These are phyloP conservation scores for Torrubiellomyces zombiae DNA, from an alignment of 2,329 filamentous ascomycete species.

Conservation along the genomic window DNA sequence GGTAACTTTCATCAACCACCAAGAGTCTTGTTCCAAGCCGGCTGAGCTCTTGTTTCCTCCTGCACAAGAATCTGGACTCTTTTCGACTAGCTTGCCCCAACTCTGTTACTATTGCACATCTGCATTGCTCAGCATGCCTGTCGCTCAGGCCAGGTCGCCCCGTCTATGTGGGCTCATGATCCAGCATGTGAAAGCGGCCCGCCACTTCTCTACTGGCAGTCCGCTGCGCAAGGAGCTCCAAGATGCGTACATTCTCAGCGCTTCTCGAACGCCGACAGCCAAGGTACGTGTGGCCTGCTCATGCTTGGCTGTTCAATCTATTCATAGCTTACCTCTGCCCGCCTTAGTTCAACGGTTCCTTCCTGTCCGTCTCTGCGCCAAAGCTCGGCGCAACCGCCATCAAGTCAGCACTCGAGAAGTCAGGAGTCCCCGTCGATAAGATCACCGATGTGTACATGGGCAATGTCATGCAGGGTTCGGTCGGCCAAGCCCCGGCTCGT, in stretches of 20 bases:
- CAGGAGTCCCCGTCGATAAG: conserved; percentile 60
- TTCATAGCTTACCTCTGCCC: conserved; percentile 1
- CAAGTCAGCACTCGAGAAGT: conserved; percentile 77
- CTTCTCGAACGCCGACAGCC: conserved; percentile 72
- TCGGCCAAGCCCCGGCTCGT: conserved; percentile 81
- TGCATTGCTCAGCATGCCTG: conserved; percentile 16
- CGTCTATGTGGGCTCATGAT: conserved; percentile 18
- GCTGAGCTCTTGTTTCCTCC: too few relatives aligned
- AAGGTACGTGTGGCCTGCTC: conserved; percentile 38
- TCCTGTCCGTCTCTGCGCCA: conserved; percentile 68
- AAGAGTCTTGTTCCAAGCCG: too few relatives aligned
- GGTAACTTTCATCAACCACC: too few relatives aligned
- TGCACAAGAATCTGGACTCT: too few relatives aligned
- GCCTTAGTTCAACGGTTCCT: conserved; percentile 78
- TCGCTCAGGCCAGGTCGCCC: conserved; percentile 17
- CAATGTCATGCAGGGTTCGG: conserved; percentile 69
- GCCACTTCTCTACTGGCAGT: conserved; percentile 29
- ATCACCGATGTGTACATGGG: conserved; percentile 96
- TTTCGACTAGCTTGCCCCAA: too few relatives aligned
- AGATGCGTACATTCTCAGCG: conserved; percentile 88
- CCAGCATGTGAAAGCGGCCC: conserved; percentile 22
- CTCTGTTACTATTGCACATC: too few relatives aligned
- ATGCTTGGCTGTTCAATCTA: neutral
- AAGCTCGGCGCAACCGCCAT: conserved; percentile 81
- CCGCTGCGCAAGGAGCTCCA: conserved; percentile 50